Base-by-base conservation (phyloP, 2,329 filamentous ascomycete species). In the Amphichorda felina region DNA sequence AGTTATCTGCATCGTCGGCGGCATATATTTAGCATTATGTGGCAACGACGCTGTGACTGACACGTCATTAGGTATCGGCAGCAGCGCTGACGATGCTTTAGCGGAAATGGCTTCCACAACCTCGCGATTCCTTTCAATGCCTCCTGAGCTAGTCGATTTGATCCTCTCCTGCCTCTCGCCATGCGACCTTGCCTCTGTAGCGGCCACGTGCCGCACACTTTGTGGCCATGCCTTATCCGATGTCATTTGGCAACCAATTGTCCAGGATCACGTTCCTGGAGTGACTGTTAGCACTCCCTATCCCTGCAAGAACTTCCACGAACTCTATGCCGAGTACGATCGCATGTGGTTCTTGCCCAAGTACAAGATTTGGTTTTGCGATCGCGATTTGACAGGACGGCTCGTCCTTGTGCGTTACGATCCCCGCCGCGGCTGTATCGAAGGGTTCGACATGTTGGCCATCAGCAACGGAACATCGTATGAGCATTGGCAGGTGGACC, bases 321-420 rank as follows among this genome's bases (percentile, higher is more conserved):
- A 81, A 18, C 70, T 94, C 3, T 94, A 82, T 53, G 61, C 70
- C 29, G 68, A 77, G 15, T 82, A 91, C 51, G 72, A 91, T 43
- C 79, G 81, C 1, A 75, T 79, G 47, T 95, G 88, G 88, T 94
- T 94, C 49, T 64, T 95, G 1, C 68, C 83, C 0, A 75, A 72
- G 35, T 67, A 83, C 51, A 88, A 83, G 55, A 64, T 95, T 43
- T 95, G 88, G 88, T 89, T 94, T 50, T 73, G 76, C 40, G 85
- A 94, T 54, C 69, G 66, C 2, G 70, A 78, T 21, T 68, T 85
- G 33, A 79, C 72, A 2, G 88, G 88, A 0, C 82, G 81, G 50
- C 56, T 94, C 29, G 68, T 94, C 18, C 50, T 94, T 27, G 69
- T 72, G n/a, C 76, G 82, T 10, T 95, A 87, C 49, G 77, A 94